Evolutionary conservation across 768 basidiomycete species (phyloP).

Genomic region (Auricularia auricula-judae): DNA sequence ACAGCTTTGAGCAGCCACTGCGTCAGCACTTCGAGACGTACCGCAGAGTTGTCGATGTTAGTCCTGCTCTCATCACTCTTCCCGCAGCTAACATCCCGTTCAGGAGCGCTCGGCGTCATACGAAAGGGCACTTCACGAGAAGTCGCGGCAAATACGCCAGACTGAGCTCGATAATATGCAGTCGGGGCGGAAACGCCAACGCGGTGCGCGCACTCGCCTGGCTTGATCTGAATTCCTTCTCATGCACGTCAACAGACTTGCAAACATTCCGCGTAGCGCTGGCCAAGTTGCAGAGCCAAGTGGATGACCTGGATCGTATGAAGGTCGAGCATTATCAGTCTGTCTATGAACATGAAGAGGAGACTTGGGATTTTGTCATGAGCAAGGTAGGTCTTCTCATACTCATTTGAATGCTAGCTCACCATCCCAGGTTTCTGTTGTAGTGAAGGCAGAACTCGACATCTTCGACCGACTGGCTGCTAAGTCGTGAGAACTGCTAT

Average conservation of each 20-base stretch:
- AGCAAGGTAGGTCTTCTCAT: conserved; percentile 43
- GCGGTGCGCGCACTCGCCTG: conserved; percentile 44
- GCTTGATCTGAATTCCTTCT: conserved; percentile 1
- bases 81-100: background rate
- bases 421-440: conserved; percentile 51
- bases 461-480: conserved; percentile 80
- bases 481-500: conserved; percentile 47
- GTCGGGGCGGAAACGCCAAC: conserved; percentile 46
- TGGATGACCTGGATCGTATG: conserved; percentile 82
- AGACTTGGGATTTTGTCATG: conserved; percentile 90
- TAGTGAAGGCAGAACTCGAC: conserved; percentile 84
- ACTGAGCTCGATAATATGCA: conserved; percentile 82
- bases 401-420: background rate
- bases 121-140: conserved; percentile 71
- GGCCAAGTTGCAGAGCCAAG: conserved; percentile 70
- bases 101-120: conserved; percentile 81
- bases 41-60: conserved; percentile 56
- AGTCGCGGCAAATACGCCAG: conserved; percentile 72
- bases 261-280: conserved; percentile 82
- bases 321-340: conserved; percentile 80
- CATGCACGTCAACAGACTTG: conserved; percentile 45
- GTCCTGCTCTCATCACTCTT: conserved; percentile 12
- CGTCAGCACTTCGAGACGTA: conserved; percentile 79
- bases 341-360: conserved; percentile 85
- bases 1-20: conserved; percentile 81